phyloP scores from a whole-genome alignment of 129 eudicot species.

The Chrysanthemum lavandulifolium region DNA sequence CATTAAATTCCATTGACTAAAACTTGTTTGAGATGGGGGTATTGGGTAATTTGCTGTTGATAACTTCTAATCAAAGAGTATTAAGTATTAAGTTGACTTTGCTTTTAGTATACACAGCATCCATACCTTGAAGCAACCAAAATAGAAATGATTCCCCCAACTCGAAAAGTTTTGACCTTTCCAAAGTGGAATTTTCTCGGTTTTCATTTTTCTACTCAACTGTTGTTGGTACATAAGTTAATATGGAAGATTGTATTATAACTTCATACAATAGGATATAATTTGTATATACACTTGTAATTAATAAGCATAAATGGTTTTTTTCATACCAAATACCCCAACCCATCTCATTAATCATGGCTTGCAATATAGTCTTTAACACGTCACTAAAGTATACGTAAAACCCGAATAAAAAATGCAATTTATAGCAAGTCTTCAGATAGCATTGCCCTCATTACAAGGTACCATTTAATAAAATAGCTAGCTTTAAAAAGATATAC shows the following conservation, averaged over 20 bases:
- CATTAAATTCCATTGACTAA: constrained; percentile 12
- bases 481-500: constrained; percentile 20
- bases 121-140: constrained; percentile 10
- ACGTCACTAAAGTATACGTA: neutral
- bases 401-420: neutral
- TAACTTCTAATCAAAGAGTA: constrained; percentile 21
- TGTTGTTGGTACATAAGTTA: constrained; percentile 2
- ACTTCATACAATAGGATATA: neutral
- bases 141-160: neutral
- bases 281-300: neutral
- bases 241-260: neutral
- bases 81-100: constrained; percentile 16
- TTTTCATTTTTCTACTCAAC: neutral
- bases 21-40: constrained; percentile 17
- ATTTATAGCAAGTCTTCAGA: neutral
- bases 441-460: constrained; percentile 5
- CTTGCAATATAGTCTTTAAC: constrained; percentile 1
- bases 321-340: constrained; percentile 3
- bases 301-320: constrained; percentile 10
- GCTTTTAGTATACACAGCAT: constrained; percentile 4
- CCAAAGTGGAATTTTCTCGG: neutral
- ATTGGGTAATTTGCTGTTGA: constrained; percentile 3
- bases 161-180: constrained; percentile 23
- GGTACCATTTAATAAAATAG: neutral
- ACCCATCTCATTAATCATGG: constrained; percentile 8